Evolutionary conservation across 768 basidiomycete genomes (phyloP).

Genomic region (Lactarius hatsudake): DNA sequence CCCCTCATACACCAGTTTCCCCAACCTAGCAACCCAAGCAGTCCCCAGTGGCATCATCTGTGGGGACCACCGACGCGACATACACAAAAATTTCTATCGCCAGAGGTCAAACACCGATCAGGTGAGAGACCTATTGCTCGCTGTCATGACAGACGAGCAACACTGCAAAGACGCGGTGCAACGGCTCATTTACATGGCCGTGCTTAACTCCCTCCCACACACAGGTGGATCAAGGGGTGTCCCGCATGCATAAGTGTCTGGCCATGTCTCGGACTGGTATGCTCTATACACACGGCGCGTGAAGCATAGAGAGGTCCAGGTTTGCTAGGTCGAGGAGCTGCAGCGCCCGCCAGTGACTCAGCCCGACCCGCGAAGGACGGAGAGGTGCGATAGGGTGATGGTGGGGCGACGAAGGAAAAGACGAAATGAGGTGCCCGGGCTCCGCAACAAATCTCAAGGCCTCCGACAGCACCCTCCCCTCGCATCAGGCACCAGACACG

Average conservation of each 20-base stretch:
- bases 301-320: background rate
- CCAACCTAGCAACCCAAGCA: conserved; percentile 23
- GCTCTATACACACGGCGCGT: background rate
- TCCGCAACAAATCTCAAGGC: conserved; percentile 27
- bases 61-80: background rate
- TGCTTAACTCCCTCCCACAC: background rate
- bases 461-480: conserved; percentile 23
- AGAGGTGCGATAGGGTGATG: conserved; percentile 23
- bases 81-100: no score
- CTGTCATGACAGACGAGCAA: background rate
- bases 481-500: conserved; percentile 13
- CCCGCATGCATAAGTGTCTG: background rate
- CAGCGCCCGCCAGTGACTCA: conserved; percentile 15
- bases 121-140: background rate
- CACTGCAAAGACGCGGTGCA: background rate
- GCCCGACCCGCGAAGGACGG: conserved; percentile 21
- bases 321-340: conserved; percentile 4
- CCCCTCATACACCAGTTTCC: conserved; percentile 28
- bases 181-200: background rate
- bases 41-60: background rate
- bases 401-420: background rate
- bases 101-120: background rate
- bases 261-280: background rate
- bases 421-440: conserved; percentile 17
- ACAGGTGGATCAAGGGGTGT: background rate